Conservation (phyloP, 1,284 basidiomycete species). For the Fomitopsis palustris region DNA sequence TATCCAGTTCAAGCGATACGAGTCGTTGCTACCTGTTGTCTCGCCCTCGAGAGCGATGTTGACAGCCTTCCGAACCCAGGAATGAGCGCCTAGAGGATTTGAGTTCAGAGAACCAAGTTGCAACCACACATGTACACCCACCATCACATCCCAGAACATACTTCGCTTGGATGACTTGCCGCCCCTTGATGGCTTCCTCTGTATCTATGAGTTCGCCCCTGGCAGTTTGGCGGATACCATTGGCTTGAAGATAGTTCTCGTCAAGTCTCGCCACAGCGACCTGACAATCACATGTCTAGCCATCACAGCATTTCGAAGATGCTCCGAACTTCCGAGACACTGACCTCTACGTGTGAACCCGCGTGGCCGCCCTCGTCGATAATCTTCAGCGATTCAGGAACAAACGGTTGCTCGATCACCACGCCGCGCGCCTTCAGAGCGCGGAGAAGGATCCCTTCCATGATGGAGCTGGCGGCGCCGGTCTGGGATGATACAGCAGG, state of each 20-base stretch:
- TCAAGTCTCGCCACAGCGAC: background rate
- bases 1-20: too few relatives aligned
- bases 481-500: background rate
- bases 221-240: background rate
- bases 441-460: slow-evolving; percentile 8
- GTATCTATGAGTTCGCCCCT: background rate
- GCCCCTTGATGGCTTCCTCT: background rate
- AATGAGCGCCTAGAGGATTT: slow-evolving; percentile 8
- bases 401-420: slow-evolving; percentile 6
- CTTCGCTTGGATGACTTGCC: slow-evolving; percentile 10
- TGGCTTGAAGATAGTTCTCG: background rate
- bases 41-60: slow-evolving; percentile 8
- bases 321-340: background rate
- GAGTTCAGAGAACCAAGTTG: background rate
- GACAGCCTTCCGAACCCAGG: slow-evolving; percentile 10
- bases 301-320: background rate
- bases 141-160: slow-evolving; percentile 16
- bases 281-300: background rate
- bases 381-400: slow-evolving; percentile 5
- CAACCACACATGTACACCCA: background rate
- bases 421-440: background rate
- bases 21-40: too few relatives aligned
- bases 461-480: background rate
- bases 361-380: background rate
- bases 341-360: slow-evolving; percentile 1